Base-by-base conservation (phyloP, 148 eudicot species). In the Camellia granthamiana region DNA sequence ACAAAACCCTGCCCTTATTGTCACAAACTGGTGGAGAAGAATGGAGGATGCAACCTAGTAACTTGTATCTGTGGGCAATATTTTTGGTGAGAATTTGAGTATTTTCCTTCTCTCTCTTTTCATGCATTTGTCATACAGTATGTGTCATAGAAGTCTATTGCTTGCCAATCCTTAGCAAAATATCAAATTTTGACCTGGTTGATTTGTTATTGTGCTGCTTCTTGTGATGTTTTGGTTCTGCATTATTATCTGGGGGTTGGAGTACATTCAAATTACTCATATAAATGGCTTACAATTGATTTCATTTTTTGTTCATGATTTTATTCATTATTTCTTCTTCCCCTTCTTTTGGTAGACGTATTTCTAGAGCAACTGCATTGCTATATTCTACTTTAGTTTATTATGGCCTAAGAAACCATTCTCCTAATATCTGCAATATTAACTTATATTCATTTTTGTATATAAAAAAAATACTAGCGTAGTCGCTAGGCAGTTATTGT, bases 31-130 rank as follows among this genome's bases (percentile, higher is more conserved):
- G 97, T 92, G 80, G 92, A 92, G 82, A 92, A 92, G 83, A 90
- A 87, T 75, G 93, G 92, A 72, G 97, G 97, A 58, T 92, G 97
- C 87, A 92, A 92, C 43, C 84, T 85, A 47, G 92, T 92, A 16
- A 66, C 56, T 4, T 92, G 97, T 70, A 72, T 88, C 47, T 92
- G 97, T 79, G 88, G 90, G 52, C 97, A 92, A 81, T 55, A 88
- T 18, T 92, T 92, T 74, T 92, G 97, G 97, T 92, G 74, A 89
- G 90, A 56, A 47, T 18, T 51, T 12, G 44, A 58, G 5, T 14
- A 4, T 74, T 43, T 16, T 67, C 55, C 58, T 21, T 47, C 30
- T 30, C 30, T 30, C 38, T 30, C 38, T 30, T 13, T 75, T 11
- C 66, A 41, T 46, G 59, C 58, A n/a, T 13, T 43, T 44, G 14